Evolutionary conservation across 495 filamentous ascomycete genomes (phyloP), one percentile per base, ranked within the genome.

Genomic region (Aspergillus indologenus): DNA sequence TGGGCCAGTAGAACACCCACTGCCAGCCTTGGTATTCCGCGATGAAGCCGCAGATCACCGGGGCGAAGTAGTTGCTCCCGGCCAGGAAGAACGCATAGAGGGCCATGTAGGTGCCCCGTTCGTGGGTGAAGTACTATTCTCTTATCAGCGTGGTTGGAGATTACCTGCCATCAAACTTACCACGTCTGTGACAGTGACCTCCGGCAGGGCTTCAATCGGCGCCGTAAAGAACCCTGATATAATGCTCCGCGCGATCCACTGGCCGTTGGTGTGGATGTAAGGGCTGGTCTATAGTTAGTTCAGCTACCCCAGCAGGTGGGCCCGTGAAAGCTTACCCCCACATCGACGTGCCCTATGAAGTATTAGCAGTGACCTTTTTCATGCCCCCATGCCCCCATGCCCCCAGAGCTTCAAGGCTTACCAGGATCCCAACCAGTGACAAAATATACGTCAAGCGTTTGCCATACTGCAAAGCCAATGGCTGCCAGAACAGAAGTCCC

Each of bases 401-500:
- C 12, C n/a, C 12, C 8, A 24, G 3, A 15, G 18, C 23, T 21
- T 31, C 1, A 19, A 19, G n/a, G 58, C 73, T 66, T 57, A 76
- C 79, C 64, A 81, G 58, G 29, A 78, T 78, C 17, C 81, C 85
- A n/a, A 80, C 67, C 55, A 85, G 73, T 5, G 81, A 85, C 44
- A 84, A 40, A 7, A 89, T 64, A 67, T 85, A 88, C 1, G 83
- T 81, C 47, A 83, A 72, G n/a, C 86, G 75, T 68, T 87, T 87
- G 34, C 86, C 86, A 73, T 83, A 88, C 58, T 86, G 81, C 57
- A 87, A 67, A 0, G 86, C 83, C 47, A 87, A 78, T 0, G 85
- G 85, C 68, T 89, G 86, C 87, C 86, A 89, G 65, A 88, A 83
- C 3, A 89, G 65, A 54, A 85, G 75, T 0, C 84, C 83, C 84